A percentile compares a stretch with the other conserved stretches of the same genome.
These are phyloP conservation scores for Pythium dissimile DNA, from an alignment of 352 stramenopile genomes.

Conservation along the genomic window DNA sequence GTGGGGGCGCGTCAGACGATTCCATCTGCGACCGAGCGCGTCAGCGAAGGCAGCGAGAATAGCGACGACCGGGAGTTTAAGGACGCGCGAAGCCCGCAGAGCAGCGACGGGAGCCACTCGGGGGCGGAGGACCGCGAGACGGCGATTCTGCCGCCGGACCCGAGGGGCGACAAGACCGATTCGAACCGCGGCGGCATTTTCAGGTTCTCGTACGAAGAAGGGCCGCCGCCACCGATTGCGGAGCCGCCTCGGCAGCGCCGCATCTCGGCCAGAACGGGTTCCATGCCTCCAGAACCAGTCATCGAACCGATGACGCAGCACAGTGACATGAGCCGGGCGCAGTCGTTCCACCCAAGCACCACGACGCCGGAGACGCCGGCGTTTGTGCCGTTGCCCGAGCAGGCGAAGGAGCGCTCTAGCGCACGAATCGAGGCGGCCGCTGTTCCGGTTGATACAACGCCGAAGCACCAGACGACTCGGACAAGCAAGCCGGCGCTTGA, in stretches of 20 bases:
- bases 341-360: slow-evolving; percentile 1
- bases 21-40: background rate
- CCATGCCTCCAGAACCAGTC: slow-evolving; percentile 9
- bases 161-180: background rate
- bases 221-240: background rate
- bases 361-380: background rate
- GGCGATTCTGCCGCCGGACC: slow-evolving; percentile 13
- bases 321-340: background rate
- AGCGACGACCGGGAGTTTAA: slow-evolving; percentile 4
- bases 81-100: background rate
- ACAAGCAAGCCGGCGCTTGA: background rate
- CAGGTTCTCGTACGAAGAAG: slow-evolving; percentile 12
- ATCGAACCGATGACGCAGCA: background rate
- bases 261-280: slow-evolving; percentile 9
- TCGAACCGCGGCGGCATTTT: slow-evolving; percentile 15
- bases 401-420: background rate
- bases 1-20: background rate
- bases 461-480: background rate
- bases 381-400: slow-evolving; percentile 3
- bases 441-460: background rate
- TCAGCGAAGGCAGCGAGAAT: slow-evolving; percentile 2
- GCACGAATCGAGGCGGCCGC: background rate
- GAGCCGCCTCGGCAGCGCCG: background rate
- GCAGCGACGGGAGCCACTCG: background rate
- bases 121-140: slow-evolving; percentile 5